These are phyloP conservation scores for Aspergillus flavus DNA, from an alignment of 2,329 filamentous ascomycete genomes.

Conservation along the genomic window DNA sequence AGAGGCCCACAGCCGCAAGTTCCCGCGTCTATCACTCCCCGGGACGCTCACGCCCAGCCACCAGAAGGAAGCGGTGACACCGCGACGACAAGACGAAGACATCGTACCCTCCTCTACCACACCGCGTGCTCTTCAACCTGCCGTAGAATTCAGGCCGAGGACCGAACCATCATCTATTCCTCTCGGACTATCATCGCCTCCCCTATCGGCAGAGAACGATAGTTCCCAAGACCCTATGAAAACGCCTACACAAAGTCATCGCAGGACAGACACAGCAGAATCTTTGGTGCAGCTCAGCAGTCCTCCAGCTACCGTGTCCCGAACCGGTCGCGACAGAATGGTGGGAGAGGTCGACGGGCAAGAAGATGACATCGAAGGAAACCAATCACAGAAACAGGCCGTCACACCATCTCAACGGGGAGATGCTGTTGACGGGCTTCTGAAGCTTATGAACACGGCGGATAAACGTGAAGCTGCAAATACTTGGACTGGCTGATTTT, in stretches of 20 bases:
- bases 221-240: constrained; percentile 19
- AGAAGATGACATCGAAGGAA: not conserved
- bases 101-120: not conserved
- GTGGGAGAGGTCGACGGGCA: not conserved
- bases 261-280: constrained; percentile 11
- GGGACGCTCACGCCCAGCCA: constrained; percentile 2
- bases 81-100: not conserved
- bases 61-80: not conserved
- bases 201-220: constrained; percentile 17
- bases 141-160: constrained; percentile 18
- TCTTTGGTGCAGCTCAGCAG: constrained; percentile 42
- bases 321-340: constrained; percentile 17
- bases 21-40: constrained; percentile 31
- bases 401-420: constrained; percentile 36
- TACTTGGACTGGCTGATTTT: constrained; percentile 25
- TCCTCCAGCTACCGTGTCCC: constrained; percentile 34
- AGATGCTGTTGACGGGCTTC: constrained; percentile 42
- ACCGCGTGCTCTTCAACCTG: constrained; percentile 18
- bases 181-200: constrained; percentile 22
- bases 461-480: constrained; percentile 29
- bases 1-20: constrained; percentile 43
- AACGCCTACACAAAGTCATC: constrained; percentile 24
- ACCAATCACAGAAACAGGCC: not conserved
- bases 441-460: constrained; percentile 44
- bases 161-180: constrained; percentile 11